Evolutionary conservation across 176 grass and related monocot genomes (phyloP).

Genomic region (Triticum timopheevii): DNA sequence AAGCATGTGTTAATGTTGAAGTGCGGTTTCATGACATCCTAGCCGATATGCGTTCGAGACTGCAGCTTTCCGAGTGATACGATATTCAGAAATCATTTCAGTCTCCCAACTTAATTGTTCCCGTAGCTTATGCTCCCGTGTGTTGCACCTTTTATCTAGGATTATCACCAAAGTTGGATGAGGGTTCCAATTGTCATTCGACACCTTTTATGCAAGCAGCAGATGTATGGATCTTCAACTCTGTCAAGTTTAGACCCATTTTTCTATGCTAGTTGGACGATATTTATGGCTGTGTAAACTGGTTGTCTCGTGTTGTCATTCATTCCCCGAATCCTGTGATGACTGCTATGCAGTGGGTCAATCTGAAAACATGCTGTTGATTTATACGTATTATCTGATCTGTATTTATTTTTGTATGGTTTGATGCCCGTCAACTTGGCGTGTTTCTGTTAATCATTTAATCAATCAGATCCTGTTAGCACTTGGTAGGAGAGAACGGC

Average conservation of each 20-base stretch:
- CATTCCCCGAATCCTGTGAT: background rate
- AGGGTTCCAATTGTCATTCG: background rate
- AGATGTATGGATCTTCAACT: background rate
- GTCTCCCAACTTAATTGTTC: background rate
- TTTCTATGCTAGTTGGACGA: background rate
- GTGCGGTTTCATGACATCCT: constrained; percentile 8
- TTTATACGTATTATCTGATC: background rate
- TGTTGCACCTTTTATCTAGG: background rate
- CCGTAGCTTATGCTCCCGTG: background rate
- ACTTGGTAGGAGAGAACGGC: background rate
- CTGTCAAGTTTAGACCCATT: background rate
- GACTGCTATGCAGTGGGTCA: background rate
- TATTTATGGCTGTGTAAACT: background rate
- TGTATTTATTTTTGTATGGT: background rate
- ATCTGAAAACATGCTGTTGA: background rate
- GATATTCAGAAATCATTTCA: background rate
- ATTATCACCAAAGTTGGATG: background rate
- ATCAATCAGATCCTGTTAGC: background rate
- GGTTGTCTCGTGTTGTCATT: background rate
- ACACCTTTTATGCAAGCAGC: background rate
- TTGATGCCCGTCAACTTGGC: background rate
- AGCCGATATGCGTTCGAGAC: constrained; percentile 14
- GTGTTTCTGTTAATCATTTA: background rate
- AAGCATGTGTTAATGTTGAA: background rate
- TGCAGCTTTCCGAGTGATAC: background rate